Evolutionary conservation across 75 land plant genomes (phyloP).

Genomic region (Picea sitchensis): DNA sequence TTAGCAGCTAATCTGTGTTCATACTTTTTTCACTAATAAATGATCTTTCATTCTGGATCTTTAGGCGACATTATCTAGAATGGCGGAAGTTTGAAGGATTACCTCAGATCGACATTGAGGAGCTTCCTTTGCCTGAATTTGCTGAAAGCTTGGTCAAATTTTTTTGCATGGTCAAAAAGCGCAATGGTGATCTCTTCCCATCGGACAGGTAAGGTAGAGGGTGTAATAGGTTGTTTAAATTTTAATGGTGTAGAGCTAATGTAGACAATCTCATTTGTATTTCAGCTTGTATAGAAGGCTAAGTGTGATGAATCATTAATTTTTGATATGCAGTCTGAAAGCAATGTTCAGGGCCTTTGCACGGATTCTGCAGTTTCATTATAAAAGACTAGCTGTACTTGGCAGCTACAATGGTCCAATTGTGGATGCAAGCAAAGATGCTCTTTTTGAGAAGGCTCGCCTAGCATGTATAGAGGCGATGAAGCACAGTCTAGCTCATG

Average conservation of each 20-base stretch:
- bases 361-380: conserved; percentile 21
- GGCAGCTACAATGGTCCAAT: conserved; percentile 24
- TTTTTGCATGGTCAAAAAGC: conserved; percentile 27
- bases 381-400: conserved; percentile 18
- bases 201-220: conserved; percentile 17
- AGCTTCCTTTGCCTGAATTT: conserved; percentile 16
- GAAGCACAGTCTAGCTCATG: conserved; percentile 17
- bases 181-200: conserved; percentile 21
- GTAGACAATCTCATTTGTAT: not conserved
- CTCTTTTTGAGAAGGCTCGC: conserved; percentile 24
- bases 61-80: conserved; percentile 21
- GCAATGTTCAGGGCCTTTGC: conserved; percentile 25
- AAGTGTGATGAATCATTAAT: conserved; percentile 5
- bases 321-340: conserved; percentile 18
- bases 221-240: not conserved
- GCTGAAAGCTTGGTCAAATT: conserved; percentile 24
- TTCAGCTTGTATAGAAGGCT: not conserved
- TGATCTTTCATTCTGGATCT: not conserved
- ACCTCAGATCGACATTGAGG: conserved; percentile 23
- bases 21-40: not conserved
- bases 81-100: conserved; percentile 19
- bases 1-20: not conserved
- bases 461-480: conserved; percentile 26
- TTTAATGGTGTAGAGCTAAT: not conserved
- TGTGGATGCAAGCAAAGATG: conserved; percentile 25